Percentiles rank a stretch among this genome's conserved stretches.
These are phyloP conservation scores for Linum lewisii DNA, from an alignment of 345 rosid genomes.

Conservation along the genomic window DNA sequence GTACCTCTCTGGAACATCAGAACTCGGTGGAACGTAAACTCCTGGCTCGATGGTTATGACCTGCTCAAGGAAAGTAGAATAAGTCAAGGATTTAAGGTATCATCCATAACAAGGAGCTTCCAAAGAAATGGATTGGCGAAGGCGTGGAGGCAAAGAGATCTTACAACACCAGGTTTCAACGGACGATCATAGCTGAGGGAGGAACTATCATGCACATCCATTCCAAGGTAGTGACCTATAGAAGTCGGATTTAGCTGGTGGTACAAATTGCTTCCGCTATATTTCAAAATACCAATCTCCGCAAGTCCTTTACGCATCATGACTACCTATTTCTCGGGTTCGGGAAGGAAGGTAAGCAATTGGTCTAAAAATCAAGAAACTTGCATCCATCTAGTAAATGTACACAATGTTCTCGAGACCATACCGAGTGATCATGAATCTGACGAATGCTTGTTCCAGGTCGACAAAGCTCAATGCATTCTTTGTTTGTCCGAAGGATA, in stretches of 20 bases:
- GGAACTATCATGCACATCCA: constrained; percentile 97
- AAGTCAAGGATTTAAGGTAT: too few relatives aligned
- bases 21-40: constrained; percentile 63
- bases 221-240: constrained; percentile 96
- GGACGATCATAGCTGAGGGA: constrained; percentile 55
- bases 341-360: too few relatives aligned
- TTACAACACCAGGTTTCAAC: constrained; percentile 88
- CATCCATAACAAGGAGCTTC: background rate
- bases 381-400: background rate
- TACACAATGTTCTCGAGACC: constrained; percentile 7
- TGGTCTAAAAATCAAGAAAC: background rate
- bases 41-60: constrained; percentile 97
- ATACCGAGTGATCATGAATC: constrained; percentile 71
- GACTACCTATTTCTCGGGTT: constrained; percentile 55
- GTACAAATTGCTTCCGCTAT: constrained; percentile 33
- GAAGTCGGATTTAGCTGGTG: constrained; percentile 82
- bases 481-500: constrained; percentile 76
- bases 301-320: constrained; percentile 59
- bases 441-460: constrained; percentile 69
- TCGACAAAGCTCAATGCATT: constrained; percentile 61
- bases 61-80: constrained; percentile 29
- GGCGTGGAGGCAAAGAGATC: constrained; percentile 16
- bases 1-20: constrained; percentile 68
- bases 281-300: constrained; percentile 71
- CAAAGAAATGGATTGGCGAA: background rate